Base-by-base conservation (phyloP, 768 basidiomycete genomes). In the Russula virescens region DNA sequence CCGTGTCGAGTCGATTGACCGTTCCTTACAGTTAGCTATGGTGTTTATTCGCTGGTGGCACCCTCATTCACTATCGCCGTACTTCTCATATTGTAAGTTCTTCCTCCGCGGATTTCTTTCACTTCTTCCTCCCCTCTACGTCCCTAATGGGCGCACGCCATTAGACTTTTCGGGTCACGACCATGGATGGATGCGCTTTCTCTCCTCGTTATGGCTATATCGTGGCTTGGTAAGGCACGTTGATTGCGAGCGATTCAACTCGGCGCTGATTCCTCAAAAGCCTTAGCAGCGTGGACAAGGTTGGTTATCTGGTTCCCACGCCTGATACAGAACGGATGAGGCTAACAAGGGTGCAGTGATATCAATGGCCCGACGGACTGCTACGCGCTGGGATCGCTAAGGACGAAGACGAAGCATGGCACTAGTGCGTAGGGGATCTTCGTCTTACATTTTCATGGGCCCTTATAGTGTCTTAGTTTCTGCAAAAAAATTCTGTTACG, bases 121-220 rank as follows among this genome's bases (percentile, higher is more conserved):
- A 28, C 55, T 19, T 54, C 25, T 19, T 14, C 49, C 25, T 4
- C 26, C 45, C 6, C 38, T 50, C 23, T 35, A 31, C 28, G 13
- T 45, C 56, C 19, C 53, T 65, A n/a, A n/a, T n/a, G 54, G 43
- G 23, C n/a, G 28, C 7, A 35, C 21, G 11, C 10, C 10, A n/a
- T 28, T 69, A 91, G 89, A 59, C 59, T 88, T 64, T 83, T 86
- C 76, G 89, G 85, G 78, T 84, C 86, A 1, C 81, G 83, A 69
- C 89, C 90, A 10, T 72, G 80, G 60, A 75, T 84, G 23, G 90
- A 91, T 69, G 83, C 78, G 1, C 58, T 82, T 25, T 68, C 75
- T 45, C 71, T 85, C 57, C 81, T 86, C 71, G 64, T 86, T 23
- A 68, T 88, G 34, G 81, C 79, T 11, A 76, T 82, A 21, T 69